A percentile compares a stretch with the other conserved stretches of the same genome.
Evolutionary conservation across 495 filamentous ascomycete genomes (phyloP).

Genomic region (Hyphodiscus hymeniophilus): DNA sequence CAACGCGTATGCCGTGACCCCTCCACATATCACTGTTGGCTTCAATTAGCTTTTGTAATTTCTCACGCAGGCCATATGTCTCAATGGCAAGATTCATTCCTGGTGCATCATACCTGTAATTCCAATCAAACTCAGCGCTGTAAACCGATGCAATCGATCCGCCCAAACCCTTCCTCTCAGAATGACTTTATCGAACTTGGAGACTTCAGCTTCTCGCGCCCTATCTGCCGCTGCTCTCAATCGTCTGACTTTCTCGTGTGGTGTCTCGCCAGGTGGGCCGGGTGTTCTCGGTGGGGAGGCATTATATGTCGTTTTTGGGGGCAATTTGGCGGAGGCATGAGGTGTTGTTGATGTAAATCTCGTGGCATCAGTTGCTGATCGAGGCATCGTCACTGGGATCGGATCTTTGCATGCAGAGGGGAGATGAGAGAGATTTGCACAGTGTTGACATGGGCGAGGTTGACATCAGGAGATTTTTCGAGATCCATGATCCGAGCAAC

Average conservation of each 20-base stretch:
- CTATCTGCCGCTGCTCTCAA: slow-evolving; percentile 71
- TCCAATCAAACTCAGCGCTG: slow-evolving; percentile 65
- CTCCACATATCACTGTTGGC: slow-evolving; percentile 55
- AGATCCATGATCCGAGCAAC: slow-evolving; percentile 13
- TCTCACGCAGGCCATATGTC: not conserved
- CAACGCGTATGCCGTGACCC: slow-evolving; percentile 71
- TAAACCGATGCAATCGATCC: slow-evolving; percentile 74
- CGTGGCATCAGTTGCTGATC: slow-evolving; percentile 87
- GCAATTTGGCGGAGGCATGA: slow-evolving; percentile 64
- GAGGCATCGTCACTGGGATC: slow-evolving; percentile 48
- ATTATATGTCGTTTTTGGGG: slow-evolving; percentile 25
- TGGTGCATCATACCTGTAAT: slow-evolving; percentile 59
- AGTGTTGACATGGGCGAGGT: slow-evolving; percentile 11
- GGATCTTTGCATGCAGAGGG: not conserved
- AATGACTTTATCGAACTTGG: slow-evolving; percentile 60
- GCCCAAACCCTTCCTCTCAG: slow-evolving; percentile 63
- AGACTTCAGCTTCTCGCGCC: slow-evolving; percentile 56
- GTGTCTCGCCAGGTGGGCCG: slow-evolving; percentile 52
- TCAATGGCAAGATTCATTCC: not conserved
- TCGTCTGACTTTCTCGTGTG: slow-evolving; percentile 81
- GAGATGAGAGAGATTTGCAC: not conserved
- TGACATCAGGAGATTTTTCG: slow-evolving; percentile 14
- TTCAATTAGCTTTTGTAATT: slow-evolving; percentile 13
- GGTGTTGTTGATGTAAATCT: slow-evolving; percentile 90
- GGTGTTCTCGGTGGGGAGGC: slow-evolving; percentile 23